phyloP scores from a whole-genome alignment of 1,139 yeast species.

The Yamadazyma blattariae region DNA sequence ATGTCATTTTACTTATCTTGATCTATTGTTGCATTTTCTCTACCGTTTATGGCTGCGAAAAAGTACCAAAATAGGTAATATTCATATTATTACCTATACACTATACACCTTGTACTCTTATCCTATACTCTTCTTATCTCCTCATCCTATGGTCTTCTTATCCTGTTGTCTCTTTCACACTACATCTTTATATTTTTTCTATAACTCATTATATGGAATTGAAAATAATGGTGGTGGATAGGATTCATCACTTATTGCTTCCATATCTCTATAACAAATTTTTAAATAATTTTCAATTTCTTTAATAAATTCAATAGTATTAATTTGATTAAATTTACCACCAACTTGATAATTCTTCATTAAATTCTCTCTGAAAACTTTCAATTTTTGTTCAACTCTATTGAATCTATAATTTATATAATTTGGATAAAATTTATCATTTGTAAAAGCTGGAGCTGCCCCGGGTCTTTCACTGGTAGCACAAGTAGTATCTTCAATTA shows the following conservation, averaged over 20 bases:
- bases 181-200: no score
- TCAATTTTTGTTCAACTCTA: slow-evolving; percentile 30
- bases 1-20: no score
- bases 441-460: slow-evolving; percentile 29
- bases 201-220: slow-evolving; percentile 11
- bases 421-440: slow-evolving; percentile 41
- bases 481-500: slow-evolving; percentile 34
- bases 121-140: no score
- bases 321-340: slow-evolving; percentile 32
- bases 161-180: no score
- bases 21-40: no score
- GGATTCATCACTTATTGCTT: slow-evolving; percentile 25
- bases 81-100: no score
- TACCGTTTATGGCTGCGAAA: no score
- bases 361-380: slow-evolving; percentile 20
- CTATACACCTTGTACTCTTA: no score
- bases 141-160: no score
- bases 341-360: slow-evolving; percentile 19
- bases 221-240: slow-evolving; percentile 14
- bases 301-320: slow-evolving; percentile 29
- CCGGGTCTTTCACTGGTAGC: slow-evolving; percentile 41
- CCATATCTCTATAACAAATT: slow-evolving; percentile 42
- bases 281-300: slow-evolving; percentile 33
- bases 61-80: no score
- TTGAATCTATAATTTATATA: slow-evolving; percentile 39